Base-by-base conservation (phyloP, 1,139 yeast species). In the Saccharomyces hybrid region DNA sequence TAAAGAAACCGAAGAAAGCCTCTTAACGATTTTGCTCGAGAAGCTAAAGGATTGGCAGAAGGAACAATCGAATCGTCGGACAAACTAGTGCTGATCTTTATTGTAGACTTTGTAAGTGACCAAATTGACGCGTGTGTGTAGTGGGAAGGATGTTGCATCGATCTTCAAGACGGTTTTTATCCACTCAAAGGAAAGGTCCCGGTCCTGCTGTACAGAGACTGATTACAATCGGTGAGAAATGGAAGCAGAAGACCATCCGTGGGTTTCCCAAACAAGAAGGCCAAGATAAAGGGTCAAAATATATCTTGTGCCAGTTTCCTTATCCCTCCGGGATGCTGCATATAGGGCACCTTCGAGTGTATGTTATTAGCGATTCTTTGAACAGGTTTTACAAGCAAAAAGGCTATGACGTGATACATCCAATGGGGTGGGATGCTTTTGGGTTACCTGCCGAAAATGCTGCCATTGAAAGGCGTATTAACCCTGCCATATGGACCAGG, bases 361-460 rank as follows among this genome's bases (percentile, higher is more conserved):
- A 88, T 70, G 87, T 97, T 1, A 89, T 93, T 47, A 84, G 93
- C 64, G 99, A 93, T 69, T 86, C 84, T 0, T 69, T 93, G 44
- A 81, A 96, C 1, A 74, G 98, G 60, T 93, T 81, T 70, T 81
- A 88, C 62, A 75, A 95, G 59, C 78, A 88, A 72, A 80, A 79
- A 55, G 97, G 97, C 0, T 80, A 78, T 59, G 74, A 83, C 47
- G 97, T 91, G 16, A 77, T 91, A 5, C 96, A 93, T 68, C 97
- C 99, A 0, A 91, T 93, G 96, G 99, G 99, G 0, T 93, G 98
- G 97, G 99, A 93, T 75, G 96, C 98, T 0, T 93, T 93, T 75
- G 99, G 99, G 0, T 75, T 93, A 46, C 99, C 99, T 0, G 99
- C 99, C 0, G 99, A 93, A 68, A 93, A 93, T 70, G 99, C 99